Base-by-base conservation (phyloP, 257 asterid genomes). In the Capsicum pubescens region DNA sequence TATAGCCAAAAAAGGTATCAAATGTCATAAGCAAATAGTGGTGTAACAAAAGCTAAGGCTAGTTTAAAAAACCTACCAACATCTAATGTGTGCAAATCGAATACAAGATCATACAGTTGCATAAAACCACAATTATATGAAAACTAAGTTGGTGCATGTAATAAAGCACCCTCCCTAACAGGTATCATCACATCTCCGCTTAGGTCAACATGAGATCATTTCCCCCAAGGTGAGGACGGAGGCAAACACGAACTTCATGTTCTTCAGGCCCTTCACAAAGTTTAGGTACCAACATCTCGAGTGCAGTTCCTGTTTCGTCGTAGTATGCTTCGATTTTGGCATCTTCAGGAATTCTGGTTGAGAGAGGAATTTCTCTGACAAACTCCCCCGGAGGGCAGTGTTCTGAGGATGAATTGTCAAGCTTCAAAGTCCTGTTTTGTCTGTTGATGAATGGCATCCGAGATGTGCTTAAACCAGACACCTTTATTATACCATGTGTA, bases 351-450 rank as follows among this genome's bases (percentile, higher is more conserved):
- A 95, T 95, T 9, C 99, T 91, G 67, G 97, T 94, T 8, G 97
- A 88, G 5, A 95, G 98, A 11, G 91, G 93, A 15, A 95, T 92
- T 82, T 95, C 99, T 60, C 99, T 83, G 3, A 95, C 90, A 63
- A 95, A 95, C 79, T 95, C 99, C n/a, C 99, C 99, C 0, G 97
- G 94, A 0, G 98, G 99, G 86, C 99, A 94, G 89, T 95, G 99
- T 85, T 95, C 99, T 0, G 98, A 86, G 35, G 93, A 88, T 1
- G 88, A 79, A 80, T 94, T 97, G 0, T 93, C 85, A 7, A 95
- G 94, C 91, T 91, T 94, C 89, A 94, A 94, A n/a, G 92, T 95
- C 90, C 99, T 82, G 85, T 90, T 91, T 44, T 91, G 94, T 87
- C 99, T 91, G 90, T 91, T 92, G 90, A 94, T 87, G 77, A 87